Percentiles rank a stretch among this genome's conserved stretches.
These are phyloP conservation scores for Skeletonema costatum DNA, from an alignment of 108 stramenopile species.

Conservation along the genomic window DNA sequence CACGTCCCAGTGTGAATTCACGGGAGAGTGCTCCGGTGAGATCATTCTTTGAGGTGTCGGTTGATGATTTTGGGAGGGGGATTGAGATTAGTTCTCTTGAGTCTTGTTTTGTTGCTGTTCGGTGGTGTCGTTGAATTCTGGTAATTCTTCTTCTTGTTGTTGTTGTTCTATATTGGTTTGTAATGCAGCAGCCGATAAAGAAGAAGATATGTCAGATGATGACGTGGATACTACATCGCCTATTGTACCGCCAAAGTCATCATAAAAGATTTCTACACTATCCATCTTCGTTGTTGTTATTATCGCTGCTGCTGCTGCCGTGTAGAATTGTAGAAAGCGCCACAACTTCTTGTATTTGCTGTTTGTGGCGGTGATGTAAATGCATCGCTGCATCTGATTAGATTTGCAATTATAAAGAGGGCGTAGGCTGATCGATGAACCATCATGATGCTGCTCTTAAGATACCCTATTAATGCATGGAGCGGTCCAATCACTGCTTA, in stretches of 20 bases:
- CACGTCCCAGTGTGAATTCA: conserved; percentile 70
- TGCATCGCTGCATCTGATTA: background rate
- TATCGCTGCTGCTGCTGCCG: background rate
- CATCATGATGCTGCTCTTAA: no score
- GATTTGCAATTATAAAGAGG: background rate
- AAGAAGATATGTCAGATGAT: background rate
- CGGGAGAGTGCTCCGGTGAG: conserved; percentile 54
- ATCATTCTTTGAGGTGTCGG: conserved; percentile 24
- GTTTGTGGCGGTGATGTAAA: background rate
- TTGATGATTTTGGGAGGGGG: conserved; percentile 5
- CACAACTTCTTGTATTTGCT: background rate
- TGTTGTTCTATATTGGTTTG: background rate
- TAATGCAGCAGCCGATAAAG: background rate
- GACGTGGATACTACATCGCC: background rate
- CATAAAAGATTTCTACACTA: background rate
- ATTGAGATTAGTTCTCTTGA: background rate
- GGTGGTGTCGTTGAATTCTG: conserved; percentile 13
- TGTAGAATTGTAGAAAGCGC: background rate
- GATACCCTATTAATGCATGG: no score
- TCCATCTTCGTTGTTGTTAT: background rate
- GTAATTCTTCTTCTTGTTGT: conserved; percentile 5
- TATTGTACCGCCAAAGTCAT: conserved; percentile 10
- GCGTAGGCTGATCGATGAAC: background rate
- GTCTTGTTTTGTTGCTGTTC: background rate
- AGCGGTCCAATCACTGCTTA: no score